Evolutionary conservation across 2,329 filamentous ascomycete genomes (phyloP), one percentile per base, ranked within the genome.

Genomic region (Ophiostoma quercus): DNA sequence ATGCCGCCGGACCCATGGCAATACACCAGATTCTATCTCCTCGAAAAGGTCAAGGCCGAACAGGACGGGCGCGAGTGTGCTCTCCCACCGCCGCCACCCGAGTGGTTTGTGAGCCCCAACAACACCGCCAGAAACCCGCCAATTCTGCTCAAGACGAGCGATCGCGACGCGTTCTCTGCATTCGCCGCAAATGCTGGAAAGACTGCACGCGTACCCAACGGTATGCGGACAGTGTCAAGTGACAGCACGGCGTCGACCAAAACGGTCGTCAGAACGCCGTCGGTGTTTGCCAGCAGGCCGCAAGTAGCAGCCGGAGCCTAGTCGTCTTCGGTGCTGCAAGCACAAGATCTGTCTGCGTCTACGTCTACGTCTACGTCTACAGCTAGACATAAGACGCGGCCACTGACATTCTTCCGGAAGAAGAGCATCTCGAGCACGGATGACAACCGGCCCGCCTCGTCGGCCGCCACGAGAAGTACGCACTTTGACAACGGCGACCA

Each of bases 41-140:
- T 74, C 2, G 72, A 73, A 22, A 74, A 73, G 47, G 66, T 68
- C 19, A 67, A 54, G 12, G 70, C 73, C 2, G 68, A 70, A 2
- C 60, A 69, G 6, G 70, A 72, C 19, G 72, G 73, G 0, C 69
- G 71, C 6, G 51, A 68, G 22, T 73, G 71, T 29, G 22, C 60
- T 7, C 60, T 73, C 5, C 19, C 66, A 1, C 68, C 71, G 8
- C 73, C 73, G 1, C 41, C 54, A 2, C 69, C 70, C 0, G 68
- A 68, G 11, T 72, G 71, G 72, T 62, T 72, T 41, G 8, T 11
- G 12, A 47, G 70, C 8, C 22, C 47, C 7, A 68, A 43, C 1
- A 19, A 22, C 16, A 2, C 14, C 11, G 66, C 62, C 34, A 25
- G n/a, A 9, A 25, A 67, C 65, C 41, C 60, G 67, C n/a, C 68